Percentiles rank a stretch among this genome's conserved stretches.
These are phyloP conservation scores for Papiliotrema flavescens DNA, from an alignment of 1,284 basidiomycete genomes.

Conservation along the genomic window DNA sequence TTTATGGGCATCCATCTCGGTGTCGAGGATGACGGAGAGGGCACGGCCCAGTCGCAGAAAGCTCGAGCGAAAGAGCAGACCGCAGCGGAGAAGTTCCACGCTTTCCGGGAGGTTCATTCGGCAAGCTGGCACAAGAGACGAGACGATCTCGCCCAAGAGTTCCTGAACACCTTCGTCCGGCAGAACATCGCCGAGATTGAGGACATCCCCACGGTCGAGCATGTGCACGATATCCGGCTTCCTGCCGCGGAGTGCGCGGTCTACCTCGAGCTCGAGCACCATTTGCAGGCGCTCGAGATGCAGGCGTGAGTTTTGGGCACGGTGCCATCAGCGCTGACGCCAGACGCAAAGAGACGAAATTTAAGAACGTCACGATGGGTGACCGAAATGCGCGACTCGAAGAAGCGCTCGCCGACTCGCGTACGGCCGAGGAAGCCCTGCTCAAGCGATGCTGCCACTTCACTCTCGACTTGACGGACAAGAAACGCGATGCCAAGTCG, in stretches of 20 bases:
- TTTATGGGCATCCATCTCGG: constrained; percentile 84
- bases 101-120: constrained; percentile 90
- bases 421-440: constrained; percentile 84
- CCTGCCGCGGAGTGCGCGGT: constrained; percentile 93
- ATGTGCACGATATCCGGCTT: constrained; percentile 65
- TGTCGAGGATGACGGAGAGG: constrained; percentile 82
- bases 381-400: constrained; percentile 85
- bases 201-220: constrained; percentile 76
- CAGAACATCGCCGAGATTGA: constrained; percentile 97
- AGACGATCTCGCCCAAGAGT: constrained; percentile 75
- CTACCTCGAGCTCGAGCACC: constrained; percentile 93
- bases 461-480: constrained; percentile 64
- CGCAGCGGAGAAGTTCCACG: constrained; percentile 88
- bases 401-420: constrained; percentile 82
- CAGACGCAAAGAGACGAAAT: constrained; percentile 74
- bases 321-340: constrained; percentile 2
- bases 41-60: constrained; percentile 68
- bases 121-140: constrained; percentile 87
- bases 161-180: constrained; percentile 77
- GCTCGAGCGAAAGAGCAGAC: constrained; percentile 79
- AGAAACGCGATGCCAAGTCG: constrained; percentile 51
- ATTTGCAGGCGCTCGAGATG: constrained; percentile 59
- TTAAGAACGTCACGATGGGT: constrained; percentile 52
- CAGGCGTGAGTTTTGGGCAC: constrained; percentile 33
- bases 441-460: constrained; percentile 92